A percentile compares a stretch with the other conserved stretches of the same genome.
Conservation (phyloP, 2,329 filamentous ascomycete genomes). For the Monilinia aucupariae region DNA sequence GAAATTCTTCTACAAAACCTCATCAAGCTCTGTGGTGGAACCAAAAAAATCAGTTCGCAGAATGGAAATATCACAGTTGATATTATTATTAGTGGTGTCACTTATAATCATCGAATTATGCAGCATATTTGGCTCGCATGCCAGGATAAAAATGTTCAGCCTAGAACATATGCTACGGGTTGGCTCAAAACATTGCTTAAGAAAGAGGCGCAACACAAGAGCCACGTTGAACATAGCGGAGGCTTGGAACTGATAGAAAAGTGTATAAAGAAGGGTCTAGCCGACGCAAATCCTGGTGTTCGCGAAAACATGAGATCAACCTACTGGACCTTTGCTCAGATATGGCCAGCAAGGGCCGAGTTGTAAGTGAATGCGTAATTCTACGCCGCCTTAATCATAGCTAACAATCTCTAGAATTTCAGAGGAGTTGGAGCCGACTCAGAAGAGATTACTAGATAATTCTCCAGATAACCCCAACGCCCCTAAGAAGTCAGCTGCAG, state of each 20-base stretch:
- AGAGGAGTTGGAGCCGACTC: constrained; percentile 68
- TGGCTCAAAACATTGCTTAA: constrained; percentile 82
- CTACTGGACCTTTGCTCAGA: constrained; percentile 75
- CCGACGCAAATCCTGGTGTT: constrained; percentile 83
- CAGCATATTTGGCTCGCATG: constrained; percentile 78
- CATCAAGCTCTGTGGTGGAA: constrained; percentile 81
- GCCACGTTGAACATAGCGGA: constrained; percentile 75
- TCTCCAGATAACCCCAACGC: constrained; percentile 76
- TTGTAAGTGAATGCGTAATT: constrained; percentile 45
- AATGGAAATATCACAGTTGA: constrained; percentile 78
- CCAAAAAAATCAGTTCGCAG: constrained; percentile 88
- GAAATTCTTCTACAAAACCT: constrained; percentile 85
- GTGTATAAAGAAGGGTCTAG: constrained; percentile 81
- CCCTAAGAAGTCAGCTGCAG: constrained; percentile 49
- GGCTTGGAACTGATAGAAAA: constrained; percentile 81
- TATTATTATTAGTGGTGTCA: constrained; percentile 69
- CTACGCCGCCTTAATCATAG: neutral
- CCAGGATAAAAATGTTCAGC: constrained; percentile 90
- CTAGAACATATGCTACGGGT: constrained; percentile 68
- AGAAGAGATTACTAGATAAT: constrained; percentile 74
- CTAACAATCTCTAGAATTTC: constrained; percentile 57
- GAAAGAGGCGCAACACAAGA: constrained; percentile 73
- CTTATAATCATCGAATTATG: constrained; percentile 75
- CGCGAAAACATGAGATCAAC: constrained; percentile 79
- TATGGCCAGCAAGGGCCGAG: constrained; percentile 76